A percentile compares a stretch with the other conserved stretches of the same genome.
phyloP scores from a whole-genome alignment of 164 flowering plant species.

The Vitis labrusca region DNA sequence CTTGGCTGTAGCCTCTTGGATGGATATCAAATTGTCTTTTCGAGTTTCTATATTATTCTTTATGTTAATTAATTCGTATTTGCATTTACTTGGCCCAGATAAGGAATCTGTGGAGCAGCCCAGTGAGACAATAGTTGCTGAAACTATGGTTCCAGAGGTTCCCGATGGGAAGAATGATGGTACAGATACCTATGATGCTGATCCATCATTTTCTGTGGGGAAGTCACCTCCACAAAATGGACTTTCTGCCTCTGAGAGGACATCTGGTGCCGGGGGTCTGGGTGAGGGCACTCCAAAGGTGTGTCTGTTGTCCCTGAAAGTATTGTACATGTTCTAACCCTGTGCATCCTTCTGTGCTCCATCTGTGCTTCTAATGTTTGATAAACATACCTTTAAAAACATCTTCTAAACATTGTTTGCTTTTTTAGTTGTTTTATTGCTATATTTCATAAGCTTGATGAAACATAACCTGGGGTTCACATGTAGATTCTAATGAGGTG shows the following conservation, averaged over 20 bases:
- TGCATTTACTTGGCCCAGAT: constrained; percentile 23
- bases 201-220: constrained; percentile 49
- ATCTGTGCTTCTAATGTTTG: too few relatives aligned
- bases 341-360: neutral
- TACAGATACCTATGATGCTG: constrained; percentile 42
- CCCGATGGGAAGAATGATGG: constrained; percentile 32
- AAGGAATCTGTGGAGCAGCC: constrained; percentile 25
- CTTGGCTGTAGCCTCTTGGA: too few relatives aligned
- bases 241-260: constrained; percentile 27
- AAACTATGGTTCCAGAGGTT: constrained; percentile 26
- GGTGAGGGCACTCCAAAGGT: constrained; percentile 98
- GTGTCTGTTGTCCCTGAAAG: neutral
- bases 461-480: neutral
- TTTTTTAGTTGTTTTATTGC: neutral
- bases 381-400: too few relatives aligned
- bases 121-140: constrained; percentile 19
- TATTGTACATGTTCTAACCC: neutral
- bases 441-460: neutral
- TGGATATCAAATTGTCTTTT: too few relatives aligned
- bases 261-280: constrained; percentile 51
- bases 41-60: neutral
- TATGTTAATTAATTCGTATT: constrained; percentile 6
- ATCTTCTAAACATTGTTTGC: neutral
- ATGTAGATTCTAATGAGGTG: neutral
- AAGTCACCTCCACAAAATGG: constrained; percentile 67